Percentiles rank a stretch among this genome's conserved stretches.
These are phyloP conservation scores for Colletotrichum sp. DNA, from an alignment of 2,329 filamentous ascomycete species.

Conservation along the genomic window DNA sequence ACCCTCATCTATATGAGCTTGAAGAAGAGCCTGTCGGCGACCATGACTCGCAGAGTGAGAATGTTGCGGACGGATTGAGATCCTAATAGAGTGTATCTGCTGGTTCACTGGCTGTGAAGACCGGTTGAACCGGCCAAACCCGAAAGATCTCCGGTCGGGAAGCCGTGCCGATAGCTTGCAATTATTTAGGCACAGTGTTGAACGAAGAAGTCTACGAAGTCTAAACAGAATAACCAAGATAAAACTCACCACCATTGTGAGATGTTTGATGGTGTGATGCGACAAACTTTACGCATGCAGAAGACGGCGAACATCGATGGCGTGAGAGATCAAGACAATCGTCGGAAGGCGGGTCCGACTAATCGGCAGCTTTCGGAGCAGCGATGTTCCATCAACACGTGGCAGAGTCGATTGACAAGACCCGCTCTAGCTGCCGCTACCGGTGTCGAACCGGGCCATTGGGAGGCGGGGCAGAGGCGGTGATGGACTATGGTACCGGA, in stretches of 20 bases:
- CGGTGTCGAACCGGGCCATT: neutral
- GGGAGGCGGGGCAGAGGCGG: neutral
- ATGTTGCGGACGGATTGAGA: neutral
- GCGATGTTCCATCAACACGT: slow-evolving; percentile 8
- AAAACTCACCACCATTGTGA: neutral
- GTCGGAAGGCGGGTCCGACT: neutral
- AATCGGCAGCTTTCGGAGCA: neutral
- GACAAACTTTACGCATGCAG: neutral
- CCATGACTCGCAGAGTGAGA: neutral
- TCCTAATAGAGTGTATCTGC: neutral
- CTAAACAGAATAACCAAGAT: neutral
- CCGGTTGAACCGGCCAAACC: neutral
- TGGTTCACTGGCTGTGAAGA: neutral
- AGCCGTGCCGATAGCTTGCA: neutral
- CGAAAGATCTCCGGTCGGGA: neutral
- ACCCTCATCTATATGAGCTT: neutral
- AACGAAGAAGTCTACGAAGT: neutral
- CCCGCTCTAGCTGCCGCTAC: neutral
- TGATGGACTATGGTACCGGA: neutral
- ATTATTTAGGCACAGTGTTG: neutral
- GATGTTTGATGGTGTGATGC: neutral
- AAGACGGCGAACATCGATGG: neutral
- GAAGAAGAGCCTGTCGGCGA: neutral
- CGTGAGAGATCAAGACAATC: neutral
- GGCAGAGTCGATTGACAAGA: neutral